phyloP scores from a whole-genome alignment of 2,329 filamentous ascomycete species.

The Aplosporella prunicola region DNA sequence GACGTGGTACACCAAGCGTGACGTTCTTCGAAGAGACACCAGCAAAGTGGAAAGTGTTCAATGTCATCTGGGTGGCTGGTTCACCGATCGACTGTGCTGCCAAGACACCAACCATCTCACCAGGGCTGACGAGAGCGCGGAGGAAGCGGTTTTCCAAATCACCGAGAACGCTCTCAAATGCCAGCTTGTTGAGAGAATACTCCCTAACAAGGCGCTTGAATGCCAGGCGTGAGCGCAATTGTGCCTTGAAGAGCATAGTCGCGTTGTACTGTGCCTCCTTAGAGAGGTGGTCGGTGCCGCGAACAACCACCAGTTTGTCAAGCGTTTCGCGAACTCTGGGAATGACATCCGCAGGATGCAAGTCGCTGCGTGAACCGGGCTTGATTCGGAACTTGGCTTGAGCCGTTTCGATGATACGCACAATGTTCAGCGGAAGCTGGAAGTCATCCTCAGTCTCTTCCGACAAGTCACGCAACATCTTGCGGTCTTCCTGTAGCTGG shows the following conservation, averaged over 20 bases:
- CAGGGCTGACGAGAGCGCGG: constrained; percentile 75
- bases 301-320: constrained; percentile 72
- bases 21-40: constrained; percentile 99
- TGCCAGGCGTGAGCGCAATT: constrained; percentile 77
- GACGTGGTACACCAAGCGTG: constrained; percentile 93
- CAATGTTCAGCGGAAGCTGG: constrained; percentile 86
- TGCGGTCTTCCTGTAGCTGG: constrained; percentile 62
- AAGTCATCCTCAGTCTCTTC: constrained; percentile 66
- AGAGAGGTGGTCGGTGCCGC: constrained; percentile 74
- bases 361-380: constrained; percentile 73
- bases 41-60: constrained; percentile 99
- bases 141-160: constrained; percentile 85
- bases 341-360: constrained; percentile 81
- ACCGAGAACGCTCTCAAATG: constrained; percentile 85
- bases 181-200: constrained; percentile 78
- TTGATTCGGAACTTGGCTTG: constrained; percentile 87
- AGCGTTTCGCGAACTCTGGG: constrained; percentile 67
- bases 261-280: constrained; percentile 79
- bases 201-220: constrained; percentile 88
- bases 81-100: constrained; percentile 98
- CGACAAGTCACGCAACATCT: constrained; percentile 61
- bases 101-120: constrained; percentile 97
- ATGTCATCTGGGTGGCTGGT: constrained; percentile 96
- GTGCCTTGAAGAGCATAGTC: constrained; percentile 84
- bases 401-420: constrained; percentile 82